Base-by-base conservation (phyloP, 1,139 yeast genomes). In the Kurtzmaniella quercitrusa region DNA sequence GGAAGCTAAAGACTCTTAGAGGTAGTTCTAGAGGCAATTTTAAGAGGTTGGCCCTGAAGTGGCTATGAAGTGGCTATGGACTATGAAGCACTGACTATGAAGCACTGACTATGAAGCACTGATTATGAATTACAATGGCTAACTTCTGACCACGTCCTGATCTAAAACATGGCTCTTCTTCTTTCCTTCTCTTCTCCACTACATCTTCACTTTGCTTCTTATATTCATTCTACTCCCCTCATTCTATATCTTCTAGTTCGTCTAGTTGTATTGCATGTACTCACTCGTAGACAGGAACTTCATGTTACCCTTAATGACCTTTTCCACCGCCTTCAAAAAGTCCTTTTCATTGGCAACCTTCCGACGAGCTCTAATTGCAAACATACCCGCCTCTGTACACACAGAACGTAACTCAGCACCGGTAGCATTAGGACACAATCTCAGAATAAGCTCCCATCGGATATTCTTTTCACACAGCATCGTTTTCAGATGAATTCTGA, bases 381-480 rank as follows among this genome's bases (percentile, higher is more conserved):
- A 93, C 98, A 93, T 93, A 57, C 98, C 99, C 5, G 97, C 97
- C 66, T 91, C 97, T 2, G 97, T 91, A 66, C 98, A 90, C 21
- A 91, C 97, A 11, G 95, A 87, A 62, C 96, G 82, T 57, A 93
- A 77, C 69, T 93, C 98, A 9, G 98, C 99, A 66, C 99, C 99
- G 1, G 98, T 93, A 15, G 96, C 87, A 66, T 93, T 93, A 50
- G 98, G 98, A 72, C 98, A 93, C 59, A 93, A 76, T 62, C 98
- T 81, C 18, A 98, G 90, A 59, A 93, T 93, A 60, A 93, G 79
- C 67, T 93, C 98, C 98, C 98, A 93, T 68, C 98, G 84, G 49
- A 93, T 93, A 57, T 89, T 95, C 61, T 96, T 83, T 66, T 93
- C 98, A 53, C 90, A 93, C 58, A 96, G 86, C 98, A 93, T 93